These are phyloP conservation scores for Castanospermum australe DNA, from an alignment of 306 rosid species.

Conservation along the genomic window DNA sequence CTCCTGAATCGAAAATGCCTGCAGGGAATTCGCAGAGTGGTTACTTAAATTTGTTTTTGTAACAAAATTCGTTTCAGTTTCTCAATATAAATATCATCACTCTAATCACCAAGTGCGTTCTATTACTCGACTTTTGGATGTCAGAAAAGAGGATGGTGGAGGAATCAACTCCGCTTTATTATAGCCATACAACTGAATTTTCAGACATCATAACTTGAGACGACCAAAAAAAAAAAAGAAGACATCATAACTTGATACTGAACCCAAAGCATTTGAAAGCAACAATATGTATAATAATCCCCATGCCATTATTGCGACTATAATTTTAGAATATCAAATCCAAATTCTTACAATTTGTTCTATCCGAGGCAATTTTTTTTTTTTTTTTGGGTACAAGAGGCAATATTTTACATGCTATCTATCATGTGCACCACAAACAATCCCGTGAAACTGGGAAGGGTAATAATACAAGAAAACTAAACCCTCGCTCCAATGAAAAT, in stretches of 20 bases:
- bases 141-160: not conserved
- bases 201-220: not conserved
- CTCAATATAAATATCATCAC: too few species aligned
- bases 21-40: not conserved
- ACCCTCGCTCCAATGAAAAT: slow-evolving; percentile 22
- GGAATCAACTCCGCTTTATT: not conserved
- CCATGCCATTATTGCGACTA: not conserved
- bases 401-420: slow-evolving; percentile 6
- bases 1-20: not conserved
- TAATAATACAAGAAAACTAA: not conserved
- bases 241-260: not conserved
- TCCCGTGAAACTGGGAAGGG: not conserved
- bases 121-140: not conserved
- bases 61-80: too few species aligned
- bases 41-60: too few species aligned
- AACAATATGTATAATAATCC: not conserved
- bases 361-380: not conserved
- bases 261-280: not conserved
- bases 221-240: too few species aligned
- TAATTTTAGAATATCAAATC: not conserved
- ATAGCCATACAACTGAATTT: not conserved
- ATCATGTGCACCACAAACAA: not conserved
- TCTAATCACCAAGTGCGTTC: not conserved
- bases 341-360: not conserved
- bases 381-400: too few species aligned